Base-by-base conservation (phyloP, 179 eudicot genomes). In the Spergularia azorica region DNA sequence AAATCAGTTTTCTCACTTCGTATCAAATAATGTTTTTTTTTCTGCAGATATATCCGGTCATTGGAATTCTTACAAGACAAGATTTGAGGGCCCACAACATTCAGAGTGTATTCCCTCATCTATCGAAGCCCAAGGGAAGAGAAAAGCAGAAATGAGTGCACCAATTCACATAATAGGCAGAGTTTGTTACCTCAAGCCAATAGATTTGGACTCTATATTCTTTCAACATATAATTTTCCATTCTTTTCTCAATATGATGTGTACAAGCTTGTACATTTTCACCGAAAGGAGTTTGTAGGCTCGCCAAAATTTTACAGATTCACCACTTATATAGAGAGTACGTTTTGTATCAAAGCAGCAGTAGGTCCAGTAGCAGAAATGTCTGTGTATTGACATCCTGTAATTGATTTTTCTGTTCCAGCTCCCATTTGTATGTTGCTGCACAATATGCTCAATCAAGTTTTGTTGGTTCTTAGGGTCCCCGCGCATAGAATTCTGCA, bases 11-110 rank as follows among this genome's bases (percentile, higher is more conserved):
- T 48, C 79, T 56, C 55, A 58, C 17, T 9, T 5, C 17, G 63
- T 46, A 78, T 55, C 60, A 38, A 71, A 32, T 56, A 77, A 70
- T 63, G 72, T 51, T 66, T 1, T 26, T 21, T 21, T 13, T 84
- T 79, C 67, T 80, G 83, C 86, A 95, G 98, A 89, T 84, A 77
- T 84, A 85, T 75, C 97, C 98, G 7, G 89, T 95, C 63, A 83
- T 87, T 51, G 98, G 97, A 81, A 88, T 95, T 67, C 87, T 92
- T 82, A 95, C 96, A 58, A 90, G 98, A 90, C 97, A 95, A 82
- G 98, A 95, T 80, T 78, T 95, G 86, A 90, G 95, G 81, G 92
- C 98, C 57, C 97, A 88, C 85, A 94, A 94, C 79, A 91, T 94
- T 70, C 84, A 89, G 88, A 84, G 67, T 76, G 96, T 84, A 21